Evolutionary conservation across 140 eudicot genomes (phyloP).

Genomic region (Erigeron philadelphicus): DNA sequence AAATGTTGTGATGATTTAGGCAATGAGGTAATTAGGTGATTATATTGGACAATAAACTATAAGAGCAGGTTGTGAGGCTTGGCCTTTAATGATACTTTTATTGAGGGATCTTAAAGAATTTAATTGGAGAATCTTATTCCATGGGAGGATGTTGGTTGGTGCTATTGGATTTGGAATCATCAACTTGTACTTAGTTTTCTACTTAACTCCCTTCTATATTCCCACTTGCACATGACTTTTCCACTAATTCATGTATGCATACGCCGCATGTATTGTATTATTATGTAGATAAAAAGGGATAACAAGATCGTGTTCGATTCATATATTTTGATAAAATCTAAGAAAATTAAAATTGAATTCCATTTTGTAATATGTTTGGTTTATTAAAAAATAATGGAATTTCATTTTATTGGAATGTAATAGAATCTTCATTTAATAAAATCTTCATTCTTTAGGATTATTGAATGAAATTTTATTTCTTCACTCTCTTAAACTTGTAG

Average conservation of each 20-base stretch:
- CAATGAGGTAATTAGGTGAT: conserved; percentile 26
- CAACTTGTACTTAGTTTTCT: not conserved
- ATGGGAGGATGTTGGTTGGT: conserved; percentile 37
- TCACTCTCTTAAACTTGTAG: too few relatives aligned
- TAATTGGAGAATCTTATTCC: conserved; percentile 34
- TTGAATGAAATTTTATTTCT: too few relatives aligned
- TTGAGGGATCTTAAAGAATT: conserved; percentile 23
- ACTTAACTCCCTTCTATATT: conserved; percentile 16
- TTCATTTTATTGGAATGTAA: too few relatives aligned
- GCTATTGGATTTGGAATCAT: conserved; percentile 37
- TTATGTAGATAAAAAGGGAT: not conserved
- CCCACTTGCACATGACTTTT: not conserved
- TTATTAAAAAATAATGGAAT: too few relatives aligned
- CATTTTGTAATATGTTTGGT: too few relatives aligned
- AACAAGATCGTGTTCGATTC: too few relatives aligned
- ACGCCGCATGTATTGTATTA: not conserved
- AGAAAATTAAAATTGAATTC: too few relatives aligned
- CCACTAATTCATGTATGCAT: not conserved
- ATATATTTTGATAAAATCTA: too few relatives aligned
- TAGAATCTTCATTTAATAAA: too few relatives aligned
- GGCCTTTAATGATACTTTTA: conserved; percentile 10
- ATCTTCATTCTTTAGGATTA: too few relatives aligned
- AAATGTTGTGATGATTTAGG: conserved; percentile 18
- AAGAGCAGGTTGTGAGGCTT: conserved; percentile 14
- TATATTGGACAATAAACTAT: conserved; percentile 25